Evolutionary conservation across 2,329 filamentous ascomycete species (phyloP), one percentile per base, ranked within the genome.

Genomic region (Phialocephala sp.): DNA sequence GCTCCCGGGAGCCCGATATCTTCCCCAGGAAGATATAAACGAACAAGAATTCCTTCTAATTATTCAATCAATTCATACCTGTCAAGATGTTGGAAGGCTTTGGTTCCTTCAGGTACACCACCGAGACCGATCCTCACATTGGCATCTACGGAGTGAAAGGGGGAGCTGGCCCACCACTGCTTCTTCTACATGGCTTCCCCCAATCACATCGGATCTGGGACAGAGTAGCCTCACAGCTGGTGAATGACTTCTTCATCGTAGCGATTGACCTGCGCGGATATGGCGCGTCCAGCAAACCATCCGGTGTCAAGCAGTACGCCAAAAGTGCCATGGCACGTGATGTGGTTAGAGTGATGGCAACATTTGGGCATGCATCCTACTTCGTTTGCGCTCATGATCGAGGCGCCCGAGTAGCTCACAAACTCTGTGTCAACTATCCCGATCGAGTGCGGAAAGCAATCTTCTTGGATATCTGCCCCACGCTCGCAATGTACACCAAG

Each of bases 341-440:
- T 71, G 79, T 78, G 63, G 72, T 80, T 14, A 67, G 71, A 15
- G 79, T 83, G 15, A 85, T 86, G 84, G 70, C 78, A 15, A 56
- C 71, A 1, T 75, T 84, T 0, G 79, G 79, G 8, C 75, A 78
- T 69, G 43, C 68, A 0, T 66, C 73, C 0, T 85, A 83, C 72
- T 83, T 76, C 68, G 75, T 88, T 22, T 84, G 84, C 64, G 84
- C 80, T 0, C 86, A 88, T 70, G 86, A 88, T 72, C 82, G 85
- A 45, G 85, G 86, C 3, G 86, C 83, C 0, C 77, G 85, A 36
- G 80, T 87, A 2, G 79, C 83, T 0, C 85, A 88, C 68, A 83
- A 84, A 64, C 76, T 88, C 0, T 80, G 80, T 43, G 83, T 85
- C 15, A 80, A 83, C 62, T 78, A 80, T 47, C 71, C 71, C 0